Conservation (phyloP, 768 basidiomycete species). For the Tubosaeta sp. region DNA sequence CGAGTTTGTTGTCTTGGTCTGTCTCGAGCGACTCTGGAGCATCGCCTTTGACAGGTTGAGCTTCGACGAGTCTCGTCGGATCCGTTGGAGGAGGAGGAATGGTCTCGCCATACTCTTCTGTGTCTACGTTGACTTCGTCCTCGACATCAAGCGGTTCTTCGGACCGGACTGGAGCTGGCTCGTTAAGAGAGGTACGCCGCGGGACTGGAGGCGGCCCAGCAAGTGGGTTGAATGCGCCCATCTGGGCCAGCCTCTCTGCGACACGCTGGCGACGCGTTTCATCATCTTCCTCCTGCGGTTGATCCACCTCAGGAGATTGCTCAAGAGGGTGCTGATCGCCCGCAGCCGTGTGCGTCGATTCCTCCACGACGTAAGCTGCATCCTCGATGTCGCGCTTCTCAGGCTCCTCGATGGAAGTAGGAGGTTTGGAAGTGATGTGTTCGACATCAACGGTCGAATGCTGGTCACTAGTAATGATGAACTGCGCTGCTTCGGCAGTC, state of each 20-base stretch:
- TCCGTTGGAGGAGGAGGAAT: constrained; percentile 17
- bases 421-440: neutral
- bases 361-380: neutral
- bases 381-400: constrained; percentile 11
- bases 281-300: constrained; percentile 43
- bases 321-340: constrained; percentile 10
- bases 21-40: constrained; percentile 12
- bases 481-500: constrained; percentile 3
- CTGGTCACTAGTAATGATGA: neutral
- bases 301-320: neutral
- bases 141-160: constrained; percentile 16
- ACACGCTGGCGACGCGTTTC: constrained; percentile 52
- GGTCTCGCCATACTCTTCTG: constrained; percentile 22
- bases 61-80: constrained; percentile 20
- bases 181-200: constrained; percentile 16
- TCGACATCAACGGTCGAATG: neutral
- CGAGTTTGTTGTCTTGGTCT: constrained; percentile 17
- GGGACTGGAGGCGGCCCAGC: constrained; percentile 31
- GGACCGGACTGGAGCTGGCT: neutral
- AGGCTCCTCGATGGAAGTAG: constrained; percentile 1
- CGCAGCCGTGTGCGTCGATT: neutral
- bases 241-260: constrained; percentile 55
- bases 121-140: constrained; percentile 22
- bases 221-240: constrained; percentile 60
- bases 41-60: constrained; percentile 12